Conservation (phyloP, 306 rosid species). For the Quercus robur region DNA sequence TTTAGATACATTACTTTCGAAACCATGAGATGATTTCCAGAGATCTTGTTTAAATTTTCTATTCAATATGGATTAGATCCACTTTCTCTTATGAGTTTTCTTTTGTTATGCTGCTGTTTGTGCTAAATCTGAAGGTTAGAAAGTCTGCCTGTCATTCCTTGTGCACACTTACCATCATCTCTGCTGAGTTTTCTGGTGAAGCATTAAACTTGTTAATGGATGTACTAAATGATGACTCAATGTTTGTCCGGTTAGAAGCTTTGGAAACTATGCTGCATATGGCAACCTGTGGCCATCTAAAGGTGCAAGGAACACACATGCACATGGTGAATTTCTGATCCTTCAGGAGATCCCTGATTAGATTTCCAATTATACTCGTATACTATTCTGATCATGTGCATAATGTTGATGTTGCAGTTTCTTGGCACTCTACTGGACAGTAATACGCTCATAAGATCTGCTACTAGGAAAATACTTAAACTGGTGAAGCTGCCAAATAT, state of each 20-base stretch:
- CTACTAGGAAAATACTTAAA: constrained; percentile 59
- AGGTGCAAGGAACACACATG: constrained; percentile 65
- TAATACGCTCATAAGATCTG: constrained; percentile 46
- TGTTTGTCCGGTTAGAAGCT: constrained; percentile 63
- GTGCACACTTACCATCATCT: constrained; percentile 45
- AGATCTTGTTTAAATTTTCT: constrained; percentile 11
- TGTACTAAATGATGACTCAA: constrained; percentile 69
- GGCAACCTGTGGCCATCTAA: constrained; percentile 51
- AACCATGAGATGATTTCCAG: not conserved
- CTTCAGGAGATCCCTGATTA: not conserved
- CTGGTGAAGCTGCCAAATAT: constrained; percentile 51
- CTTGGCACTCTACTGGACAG: constrained; percentile 60
- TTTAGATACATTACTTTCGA: not conserved
- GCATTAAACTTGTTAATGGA: constrained; percentile 68
- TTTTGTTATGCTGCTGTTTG: constrained; percentile 8
- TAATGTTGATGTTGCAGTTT: constrained; percentile 56
- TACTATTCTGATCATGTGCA: not conserved
- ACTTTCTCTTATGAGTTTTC: not conserved
- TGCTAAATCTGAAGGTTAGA: constrained; percentile 62
- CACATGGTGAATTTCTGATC: constrained; percentile 56
- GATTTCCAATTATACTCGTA: not conserved
- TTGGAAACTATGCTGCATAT: constrained; percentile 75
- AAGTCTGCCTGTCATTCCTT: constrained; percentile 69
- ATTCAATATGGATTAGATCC: not conserved
- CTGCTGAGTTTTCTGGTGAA: constrained; percentile 56